Percentiles rank a stretch among this genome's conserved stretches.
These are phyloP conservation scores for Begonia loranthoides DNA, from an alignment of 306 rosid species.

Conservation along the genomic window DNA sequence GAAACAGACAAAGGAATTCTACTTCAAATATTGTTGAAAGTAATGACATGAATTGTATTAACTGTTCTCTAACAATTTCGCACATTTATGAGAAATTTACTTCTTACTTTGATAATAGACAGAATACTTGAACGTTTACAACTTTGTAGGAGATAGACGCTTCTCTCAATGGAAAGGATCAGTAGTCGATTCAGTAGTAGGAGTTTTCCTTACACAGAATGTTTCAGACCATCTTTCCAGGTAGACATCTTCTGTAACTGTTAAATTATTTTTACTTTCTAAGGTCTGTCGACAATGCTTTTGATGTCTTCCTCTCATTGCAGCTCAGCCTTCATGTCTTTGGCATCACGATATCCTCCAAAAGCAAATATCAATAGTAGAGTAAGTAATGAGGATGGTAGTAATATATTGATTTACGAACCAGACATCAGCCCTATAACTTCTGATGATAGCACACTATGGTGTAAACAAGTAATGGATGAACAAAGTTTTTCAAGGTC, in stretches of 20 bases:
- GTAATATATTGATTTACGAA: conserved; percentile 22
- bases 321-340: conserved; percentile 96
- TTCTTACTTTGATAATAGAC: no score
- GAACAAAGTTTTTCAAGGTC: conserved; percentile 30
- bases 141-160: conserved; percentile 72
- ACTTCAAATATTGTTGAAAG: no score
- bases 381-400: conserved; percentile 21
- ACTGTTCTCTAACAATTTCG: no score
- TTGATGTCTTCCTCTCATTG: conserved; percentile 19
- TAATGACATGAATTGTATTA: no score
- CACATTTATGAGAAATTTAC: no score
- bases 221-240: conserved; percentile 97
- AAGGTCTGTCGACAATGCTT: conserved; percentile 4
- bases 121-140: no score
- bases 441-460: conserved; percentile 28
- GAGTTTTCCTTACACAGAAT: conserved; percentile 92
- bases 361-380: conserved; percentile 22
- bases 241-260: conserved; percentile 21
- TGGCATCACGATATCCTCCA: conserved; percentile 70
- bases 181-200: conserved; percentile 88
- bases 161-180: conserved; percentile 98
- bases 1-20: no score
- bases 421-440: conserved; percentile 31
- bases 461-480: conserved; percentile 19
- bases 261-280: not conserved